Base-by-base conservation (phyloP, 495 filamentous ascomycete genomes). In the Neurospora sp. region DNA sequence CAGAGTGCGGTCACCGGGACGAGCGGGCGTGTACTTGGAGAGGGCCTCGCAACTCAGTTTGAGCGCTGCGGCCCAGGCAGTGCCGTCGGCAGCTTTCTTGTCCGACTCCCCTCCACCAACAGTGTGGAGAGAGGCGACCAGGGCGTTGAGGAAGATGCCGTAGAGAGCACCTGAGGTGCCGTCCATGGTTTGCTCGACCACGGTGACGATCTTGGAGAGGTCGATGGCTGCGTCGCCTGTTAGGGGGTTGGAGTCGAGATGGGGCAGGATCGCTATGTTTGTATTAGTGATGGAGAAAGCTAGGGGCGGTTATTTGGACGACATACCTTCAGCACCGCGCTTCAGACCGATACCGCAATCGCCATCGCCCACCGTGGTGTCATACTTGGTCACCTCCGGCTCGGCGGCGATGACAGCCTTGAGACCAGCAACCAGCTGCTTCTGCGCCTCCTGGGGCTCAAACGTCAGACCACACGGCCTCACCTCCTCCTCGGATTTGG, bases 161-260 rank as follows among this genome's bases (percentile, higher is more conserved):
- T 97, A 98, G 38, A 99, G 85, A 6, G 96, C 96, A 3, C 96
- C 96, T 0, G 94, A 97, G 12, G 96, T 99, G 69, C 96, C 96
- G 78, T 97, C 96, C 96, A 99, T 99, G 53, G 85, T 89, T 48
- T 82, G 90, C 79, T 99, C 96, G n/a, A 98, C 89, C 5, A 94
- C 88, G 9, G 86, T 87, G n/a, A 92, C 91, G 71, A 99, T 92
- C 73, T 86, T 88, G 70, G 90, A 86, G 18, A 98, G 83, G 37
- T 93, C 90, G 39, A 89, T 78, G 9, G 94, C 89, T 9, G 87
- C 86, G 76, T 99, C 96, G 22, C 89, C 87, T 1, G 85, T 86
- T 1, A 90, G 79, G 31, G 87, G 82, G 3, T 83, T 83, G 69
- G 83, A 80, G 7, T 88, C 81, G 39, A 97, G 80, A 76, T 93